Evolutionary conservation across 2,329 filamentous ascomycete species (phyloP).

Genomic region (Pseudogymnoascus verrucosus): DNA sequence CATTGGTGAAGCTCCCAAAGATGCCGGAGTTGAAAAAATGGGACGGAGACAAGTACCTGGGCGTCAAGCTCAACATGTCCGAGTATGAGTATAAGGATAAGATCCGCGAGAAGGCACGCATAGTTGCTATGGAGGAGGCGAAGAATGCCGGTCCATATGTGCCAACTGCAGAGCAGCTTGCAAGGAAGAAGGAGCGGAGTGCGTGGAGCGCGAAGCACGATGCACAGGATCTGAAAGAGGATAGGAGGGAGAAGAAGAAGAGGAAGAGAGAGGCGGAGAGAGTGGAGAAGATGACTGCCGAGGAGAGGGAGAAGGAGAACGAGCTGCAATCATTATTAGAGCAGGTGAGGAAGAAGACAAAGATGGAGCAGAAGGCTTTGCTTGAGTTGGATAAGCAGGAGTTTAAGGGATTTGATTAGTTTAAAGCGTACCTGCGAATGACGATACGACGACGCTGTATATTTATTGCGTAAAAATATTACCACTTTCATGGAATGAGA

Average conservation of each 20-base stretch:
- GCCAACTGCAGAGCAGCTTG: slow-evolving; percentile 35
- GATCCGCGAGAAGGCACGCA: slow-evolving; percentile 56
- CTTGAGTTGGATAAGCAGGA: slow-evolving; percentile 30
- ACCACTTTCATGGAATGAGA: neutral
- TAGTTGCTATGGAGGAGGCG: slow-evolving; percentile 44
- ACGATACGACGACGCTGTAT: slow-evolving; percentile 8
- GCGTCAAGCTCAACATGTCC: slow-evolving; percentile 58
- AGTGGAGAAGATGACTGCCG: slow-evolving; percentile 59
- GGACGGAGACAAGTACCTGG: slow-evolving; percentile 57
- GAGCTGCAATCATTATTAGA: slow-evolving; percentile 58
- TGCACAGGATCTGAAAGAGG: slow-evolving; percentile 52
- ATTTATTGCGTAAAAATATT: slow-evolving; percentile 4
- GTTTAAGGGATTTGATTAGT: slow-evolving; percentile 28
- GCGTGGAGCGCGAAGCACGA: slow-evolving; percentile 69
- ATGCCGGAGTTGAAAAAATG: slow-evolving; percentile 85
- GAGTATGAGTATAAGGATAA: slow-evolving; percentile 65
- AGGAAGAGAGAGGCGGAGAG: slow-evolving; percentile 56
- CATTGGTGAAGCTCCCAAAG: slow-evolving; percentile 74
- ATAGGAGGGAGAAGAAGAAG: slow-evolving; percentile 56
- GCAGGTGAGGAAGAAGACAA: slow-evolving; percentile 44
- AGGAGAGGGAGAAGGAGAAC: slow-evolving; percentile 54
- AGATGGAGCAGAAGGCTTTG: slow-evolving; percentile 33
- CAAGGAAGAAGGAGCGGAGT: slow-evolving; percentile 55
- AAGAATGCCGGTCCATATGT: slow-evolving; percentile 33
- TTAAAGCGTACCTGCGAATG: slow-evolving; percentile 10